These are phyloP conservation scores for Phascolomyces articulosus DNA, from an alignment of 371 early-diverging fungal genomes.

Conservation along the genomic window DNA sequence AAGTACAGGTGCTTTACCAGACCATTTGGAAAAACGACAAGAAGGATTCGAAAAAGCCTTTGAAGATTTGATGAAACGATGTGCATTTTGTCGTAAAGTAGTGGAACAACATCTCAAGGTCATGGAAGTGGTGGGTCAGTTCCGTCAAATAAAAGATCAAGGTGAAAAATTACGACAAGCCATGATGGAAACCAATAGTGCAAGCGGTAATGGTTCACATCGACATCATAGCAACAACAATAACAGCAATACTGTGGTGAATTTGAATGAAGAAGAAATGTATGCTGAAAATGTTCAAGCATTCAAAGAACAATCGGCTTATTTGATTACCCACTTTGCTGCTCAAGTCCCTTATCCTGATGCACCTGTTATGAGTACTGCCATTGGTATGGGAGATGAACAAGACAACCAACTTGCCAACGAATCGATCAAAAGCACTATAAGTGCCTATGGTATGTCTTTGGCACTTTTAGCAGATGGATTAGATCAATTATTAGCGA, in stretches of 20 bases:
- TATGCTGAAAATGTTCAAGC: conserved; percentile 28
- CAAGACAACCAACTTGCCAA: conserved; percentile 39
- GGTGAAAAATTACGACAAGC: conserved; percentile 39
- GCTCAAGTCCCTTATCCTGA: conserved; percentile 41
- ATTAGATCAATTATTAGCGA: conserved; percentile 41
- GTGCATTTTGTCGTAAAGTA: conserved; percentile 24
- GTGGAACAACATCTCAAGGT: conserved; percentile 46
- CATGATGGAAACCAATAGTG: conserved; percentile 17
- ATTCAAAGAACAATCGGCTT: conserved; percentile 43
- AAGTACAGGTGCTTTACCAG: conserved; percentile 26
- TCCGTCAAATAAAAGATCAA: conserved; percentile 30
- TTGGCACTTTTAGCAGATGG: conserved; percentile 46
- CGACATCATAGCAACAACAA: not conserved
- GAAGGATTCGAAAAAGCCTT: conserved; percentile 48
- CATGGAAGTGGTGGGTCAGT: conserved; percentile 34
- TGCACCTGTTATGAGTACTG: conserved; percentile 41
- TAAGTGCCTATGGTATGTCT: conserved; percentile 39
- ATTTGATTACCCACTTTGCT: conserved; percentile 35
- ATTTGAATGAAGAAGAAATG: conserved; percentile 19
- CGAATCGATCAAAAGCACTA: conserved; percentile 37
- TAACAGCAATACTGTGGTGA: not conserved
- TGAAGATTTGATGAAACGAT: conserved; percentile 40
- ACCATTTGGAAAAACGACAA: conserved; percentile 47
- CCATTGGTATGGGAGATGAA: conserved; percentile 35
- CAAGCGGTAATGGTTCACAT: not conserved